These are phyloP conservation scores for Echites panduratus DNA, from an alignment of 257 asterid genomes.

Conservation along the genomic window DNA sequence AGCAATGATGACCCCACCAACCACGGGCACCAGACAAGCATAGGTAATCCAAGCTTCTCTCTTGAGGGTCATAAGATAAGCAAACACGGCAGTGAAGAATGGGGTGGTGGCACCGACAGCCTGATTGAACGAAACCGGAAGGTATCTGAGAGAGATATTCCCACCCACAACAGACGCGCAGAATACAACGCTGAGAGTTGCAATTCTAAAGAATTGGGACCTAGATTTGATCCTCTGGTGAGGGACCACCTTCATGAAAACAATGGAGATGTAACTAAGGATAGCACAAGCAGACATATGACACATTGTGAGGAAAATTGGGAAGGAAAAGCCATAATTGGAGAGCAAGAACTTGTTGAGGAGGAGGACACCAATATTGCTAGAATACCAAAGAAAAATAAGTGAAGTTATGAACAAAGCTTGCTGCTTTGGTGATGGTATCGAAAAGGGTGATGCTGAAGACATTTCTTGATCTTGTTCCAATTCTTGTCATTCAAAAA, in stretches of 20 bases:
- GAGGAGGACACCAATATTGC: conserved; percentile 89
- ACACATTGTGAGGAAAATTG: conserved; percentile 94
- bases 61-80: conserved; percentile 69
- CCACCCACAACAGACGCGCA: conserved; percentile 98
- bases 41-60: conserved; percentile 81
- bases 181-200: conserved; percentile 76
- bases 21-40: conserved; percentile 81
- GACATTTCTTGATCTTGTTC: conserved; percentile 21
- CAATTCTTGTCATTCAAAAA: background rate
- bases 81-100: conserved; percentile 88
- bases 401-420: conserved; percentile 50
- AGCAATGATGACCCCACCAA: conserved; percentile 87
- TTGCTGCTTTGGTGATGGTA: conserved; percentile 34
- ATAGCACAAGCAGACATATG: conserved; percentile 96
- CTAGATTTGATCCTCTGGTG: conserved; percentile 78
- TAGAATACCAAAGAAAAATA: conserved; percentile 66
- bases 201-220: conserved; percentile 63
- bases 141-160: conserved; percentile 59
- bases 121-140: conserved; percentile 94
- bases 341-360: conserved; percentile 86
- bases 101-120: conserved; percentile 98
- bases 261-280: conserved; percentile 77
- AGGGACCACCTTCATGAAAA: conserved; percentile 68
- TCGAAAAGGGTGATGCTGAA: conserved; percentile 22
- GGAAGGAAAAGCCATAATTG: conserved; percentile 70